Evolutionary conservation across 306 rosid species (phyloP), one percentile per base, ranked within the genome.

Genomic region (Lagenaria siceraria): DNA sequence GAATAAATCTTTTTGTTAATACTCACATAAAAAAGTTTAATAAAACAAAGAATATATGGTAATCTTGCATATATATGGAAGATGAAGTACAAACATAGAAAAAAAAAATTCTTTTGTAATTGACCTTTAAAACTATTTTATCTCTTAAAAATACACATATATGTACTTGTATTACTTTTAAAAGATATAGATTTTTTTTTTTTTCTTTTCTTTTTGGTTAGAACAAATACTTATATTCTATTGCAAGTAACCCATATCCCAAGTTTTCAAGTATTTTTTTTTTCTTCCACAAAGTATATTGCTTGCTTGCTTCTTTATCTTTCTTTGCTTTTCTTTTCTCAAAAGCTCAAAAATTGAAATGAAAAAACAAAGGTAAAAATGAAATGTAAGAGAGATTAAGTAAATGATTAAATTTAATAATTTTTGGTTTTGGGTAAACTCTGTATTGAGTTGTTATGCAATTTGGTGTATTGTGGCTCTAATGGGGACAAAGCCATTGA

Each of bases 171-270:
- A 2, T 1, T 2, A 46, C 52, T 51, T 51, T 51, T 51, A 8
- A 51, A 51, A 51, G 52, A 0, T 12, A 13, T 46, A 4, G 1
- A 46, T 46, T 43, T 43, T 43, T 1, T 10, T 9, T 43, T 15
- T 5, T 1, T 0, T 14, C 7, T 14, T 15, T 3, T 3, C 1
- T 12, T 12, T 0, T 46, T n/a, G n/a, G n/a, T 12, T 12, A 4
- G 18, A 46, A 46, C 52, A 17, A 51, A 51, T 84, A 77, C 87
- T 81, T 74, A 82, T 82, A 83, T 85, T 82, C 18, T 82, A 36
- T 29, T 7, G 55, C 85, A 87, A 88, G 90, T 84, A 83, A 84
- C 78, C 68, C 40, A 64, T 19, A 52, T 66, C 82, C 77, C 56
- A 60, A 80, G 71, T 81, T 84, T 80, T 78, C 49, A 55, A 79